These are phyloP conservation scores for Zymoseptoria pseudotritici DNA, from an alignment of 2,329 filamentous ascomycete species.

Conservation along the genomic window DNA sequence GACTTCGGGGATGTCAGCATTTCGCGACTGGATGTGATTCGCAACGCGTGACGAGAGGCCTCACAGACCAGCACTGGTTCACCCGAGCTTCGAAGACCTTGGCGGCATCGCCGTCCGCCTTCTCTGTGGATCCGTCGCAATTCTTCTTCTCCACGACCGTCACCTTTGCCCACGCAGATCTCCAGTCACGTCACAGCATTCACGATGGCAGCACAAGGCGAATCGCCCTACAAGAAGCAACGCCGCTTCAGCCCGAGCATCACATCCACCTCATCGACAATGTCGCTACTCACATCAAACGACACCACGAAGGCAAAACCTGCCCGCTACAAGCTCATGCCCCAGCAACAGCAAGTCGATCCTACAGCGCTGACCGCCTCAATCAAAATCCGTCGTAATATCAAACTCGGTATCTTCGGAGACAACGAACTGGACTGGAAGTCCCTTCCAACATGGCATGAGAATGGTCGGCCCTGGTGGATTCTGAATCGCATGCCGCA, in stretches of 20 bases:
- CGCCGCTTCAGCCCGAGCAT: not conserved
- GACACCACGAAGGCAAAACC: not conserved
- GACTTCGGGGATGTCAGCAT: not conserved
- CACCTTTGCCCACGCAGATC: not conserved
- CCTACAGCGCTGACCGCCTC: constrained; percentile 3
- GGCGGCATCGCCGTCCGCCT: not conserved
- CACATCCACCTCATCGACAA: not conserved
- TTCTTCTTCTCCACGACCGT: not conserved
- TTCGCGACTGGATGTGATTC: not conserved
- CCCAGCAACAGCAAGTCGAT: not conserved
- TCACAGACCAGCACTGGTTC: not conserved
- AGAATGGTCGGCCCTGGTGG: not conserved
- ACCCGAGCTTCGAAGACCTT: not conserved
- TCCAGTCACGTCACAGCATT: not conserved
- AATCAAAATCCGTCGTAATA: not conserved
- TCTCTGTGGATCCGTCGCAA: not conserved
- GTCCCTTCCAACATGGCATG: constrained; percentile 7
- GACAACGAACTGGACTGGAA: constrained; percentile 19
- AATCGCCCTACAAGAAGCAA: not conserved
- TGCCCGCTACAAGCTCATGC: not conserved
- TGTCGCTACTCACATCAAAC: not conserved
- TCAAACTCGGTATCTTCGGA: constrained; percentile 13
- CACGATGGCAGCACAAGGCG: not conserved
- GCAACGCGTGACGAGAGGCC: not conserved
- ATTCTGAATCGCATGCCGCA: not conserved